Evolutionary conservation across 164 flowering plant species (phyloP).

Genomic region (Litsea cubeba): DNA sequence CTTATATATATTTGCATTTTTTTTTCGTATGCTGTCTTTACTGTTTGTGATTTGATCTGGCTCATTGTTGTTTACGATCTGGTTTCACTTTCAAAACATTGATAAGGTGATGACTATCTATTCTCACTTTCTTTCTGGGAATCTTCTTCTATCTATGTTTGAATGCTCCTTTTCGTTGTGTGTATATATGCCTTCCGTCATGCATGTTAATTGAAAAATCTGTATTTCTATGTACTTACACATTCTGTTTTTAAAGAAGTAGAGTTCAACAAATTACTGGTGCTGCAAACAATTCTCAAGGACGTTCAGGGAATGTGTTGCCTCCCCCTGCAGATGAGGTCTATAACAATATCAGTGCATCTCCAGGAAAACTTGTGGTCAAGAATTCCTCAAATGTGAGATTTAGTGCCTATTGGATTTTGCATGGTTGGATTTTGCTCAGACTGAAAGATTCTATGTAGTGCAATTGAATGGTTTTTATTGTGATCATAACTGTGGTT

Average conservation of each 20-base stretch:
- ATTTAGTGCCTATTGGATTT: not conserved
- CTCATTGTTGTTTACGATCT: not conserved
- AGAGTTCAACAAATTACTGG: slow-evolving; percentile 53
- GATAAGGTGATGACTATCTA: not conserved
- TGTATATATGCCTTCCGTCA: not conserved
- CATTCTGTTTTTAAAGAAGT: slow-evolving; percentile 7
- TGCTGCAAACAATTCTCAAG: slow-evolving; percentile 32
- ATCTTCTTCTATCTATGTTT: not conserved
- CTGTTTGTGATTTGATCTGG: not conserved
- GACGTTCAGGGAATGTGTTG: slow-evolving; percentile 47
- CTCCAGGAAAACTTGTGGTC: slow-evolving; percentile 22
- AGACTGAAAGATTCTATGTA: too few species aligned
- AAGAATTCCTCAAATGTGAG: slow-evolving; percentile 38
- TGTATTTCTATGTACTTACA: too few species aligned
- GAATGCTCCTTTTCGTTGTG: not conserved
- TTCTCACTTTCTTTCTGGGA: not conserved
- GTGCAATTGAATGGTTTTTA: not conserved
- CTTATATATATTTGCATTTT: not conserved
- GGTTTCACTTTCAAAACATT: not conserved
- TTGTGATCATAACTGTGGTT: not conserved
- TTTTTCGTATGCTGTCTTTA: not conserved
- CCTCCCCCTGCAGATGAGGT: slow-evolving; percentile 52
- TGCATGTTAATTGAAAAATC: too few species aligned
- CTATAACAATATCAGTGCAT: slow-evolving; percentile 10
- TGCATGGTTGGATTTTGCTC: too few species aligned